Evolutionary conservation across 495 filamentous ascomycete genomes (phyloP).

Genomic region (Cryomyces minteri): DNA sequence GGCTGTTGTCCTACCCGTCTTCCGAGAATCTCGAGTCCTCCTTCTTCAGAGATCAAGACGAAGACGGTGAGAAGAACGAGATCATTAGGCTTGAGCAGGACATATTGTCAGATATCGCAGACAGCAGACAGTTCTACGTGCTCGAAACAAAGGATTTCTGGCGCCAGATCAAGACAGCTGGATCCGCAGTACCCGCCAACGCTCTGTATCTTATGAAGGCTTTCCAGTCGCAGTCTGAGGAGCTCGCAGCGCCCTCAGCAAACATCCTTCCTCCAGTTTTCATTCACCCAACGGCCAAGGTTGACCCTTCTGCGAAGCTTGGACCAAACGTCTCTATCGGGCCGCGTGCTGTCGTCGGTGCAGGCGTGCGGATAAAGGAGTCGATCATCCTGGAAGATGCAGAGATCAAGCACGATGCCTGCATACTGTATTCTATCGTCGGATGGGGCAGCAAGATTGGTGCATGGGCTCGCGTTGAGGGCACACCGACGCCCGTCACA

Average conservation of each 20-base stretch:
- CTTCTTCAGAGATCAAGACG: slow-evolving; percentile 51
- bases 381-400: slow-evolving; percentile 87
- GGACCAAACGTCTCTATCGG: slow-evolving; percentile 95
- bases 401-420: slow-evolving; percentile 95
- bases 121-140: slow-evolving; percentile 96
- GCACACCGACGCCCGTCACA: slow-evolving; percentile 72
- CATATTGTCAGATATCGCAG: slow-evolving; percentile 87
- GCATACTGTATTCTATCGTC: slow-evolving; percentile 89
- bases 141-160: slow-evolving; percentile 99
- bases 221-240: slow-evolving; percentile 62
- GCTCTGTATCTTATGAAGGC: slow-evolving; percentile 95
- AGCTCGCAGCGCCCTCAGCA: slow-evolving; percentile 68
- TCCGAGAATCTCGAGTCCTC: slow-evolving; percentile 79
- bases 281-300: slow-evolving; percentile 86
- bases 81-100: slow-evolving; percentile 95
- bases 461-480: slow-evolving; percentile 94
- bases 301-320: slow-evolving; percentile 91
- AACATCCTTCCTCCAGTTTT: slow-evolving; percentile 89
- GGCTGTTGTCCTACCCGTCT: slow-evolving; percentile 83
- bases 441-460: slow-evolving; percentile 94
- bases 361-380: slow-evolving; percentile 87
- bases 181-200: slow-evolving; percentile 92
- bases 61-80: slow-evolving; percentile 61
- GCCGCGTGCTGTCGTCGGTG: slow-evolving; percentile 63
- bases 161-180: slow-evolving; percentile 99